Evolutionary conservation across 495 filamentous ascomycete genomes (phyloP), one percentile per base, ranked within the genome.

Genomic region (Ascobolus immersus): DNA sequence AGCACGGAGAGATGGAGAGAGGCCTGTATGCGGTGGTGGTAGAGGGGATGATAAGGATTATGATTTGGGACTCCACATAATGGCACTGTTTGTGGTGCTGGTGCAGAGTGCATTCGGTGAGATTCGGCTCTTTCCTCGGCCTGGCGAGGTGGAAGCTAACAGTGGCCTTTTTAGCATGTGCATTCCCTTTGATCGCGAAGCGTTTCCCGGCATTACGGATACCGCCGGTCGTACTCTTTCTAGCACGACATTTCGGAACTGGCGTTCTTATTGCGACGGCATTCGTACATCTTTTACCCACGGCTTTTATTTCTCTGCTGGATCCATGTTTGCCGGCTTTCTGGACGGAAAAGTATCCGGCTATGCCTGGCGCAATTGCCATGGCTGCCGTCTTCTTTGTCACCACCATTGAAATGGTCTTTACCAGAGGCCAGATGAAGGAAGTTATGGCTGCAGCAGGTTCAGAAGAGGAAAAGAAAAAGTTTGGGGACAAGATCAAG

Each of bases 251-350:
- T 2, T 82, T 89, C 42, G 78, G 78, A 23, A 86, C 78, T 4
- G 78, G 78, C 15, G 78, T 89, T 6, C 55, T 89, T 20, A 75
- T 86, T 39, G 77, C 78, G 13, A 82, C 78, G n/a, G 77, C 78
- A 27, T 89, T 89, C 46, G 78, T 86, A 17, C 78, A 86, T 51
- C 57, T 71, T 6, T 69, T 89, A 2, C 78, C 78, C 11, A 84
- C 76, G 5, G 78, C 78, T 18, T 89, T 84, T 48, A 53, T 62
- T 15, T 81, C 75, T 10, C 59, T 89, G 19, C 77, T 73, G 10
- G 72, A 84, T 40, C 71, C 75, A 32, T 89, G 78, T 48, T 67
- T 89, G 1, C 76, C 78, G 23, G 47, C 54, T 12, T 69, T 73
- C 44, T 84, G 76, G 64, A 82, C 64, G 47, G 45, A 67, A 27